Conservation (phyloP, 2,329 filamentous ascomycete species). For the Fusarium tanahbumbuense region DNA sequence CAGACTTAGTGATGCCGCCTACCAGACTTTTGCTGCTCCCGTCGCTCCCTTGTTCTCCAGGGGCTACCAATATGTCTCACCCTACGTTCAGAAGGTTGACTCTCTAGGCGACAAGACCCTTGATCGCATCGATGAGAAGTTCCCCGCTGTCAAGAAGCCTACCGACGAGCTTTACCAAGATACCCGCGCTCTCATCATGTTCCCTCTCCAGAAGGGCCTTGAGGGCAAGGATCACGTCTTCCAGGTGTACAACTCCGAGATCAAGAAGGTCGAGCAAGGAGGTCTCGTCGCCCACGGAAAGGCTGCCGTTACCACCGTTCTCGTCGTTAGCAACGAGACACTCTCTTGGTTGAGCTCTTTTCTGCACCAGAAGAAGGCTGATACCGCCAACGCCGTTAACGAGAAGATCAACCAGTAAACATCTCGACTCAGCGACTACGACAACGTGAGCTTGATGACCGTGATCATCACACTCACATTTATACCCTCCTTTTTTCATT, state of each 20-base stretch:
- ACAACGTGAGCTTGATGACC: slow-evolving; percentile 23
- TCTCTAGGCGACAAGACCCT: slow-evolving; percentile 79
- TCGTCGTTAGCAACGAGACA: slow-evolving; percentile 75
- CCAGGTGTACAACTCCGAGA: slow-evolving; percentile 67
- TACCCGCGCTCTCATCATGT: slow-evolving; percentile 69
- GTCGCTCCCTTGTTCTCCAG: slow-evolving; percentile 76
- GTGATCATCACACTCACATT: slow-evolving; percentile 20
- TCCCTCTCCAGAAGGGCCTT: slow-evolving; percentile 71
- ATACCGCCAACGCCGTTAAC: slow-evolving; percentile 65
- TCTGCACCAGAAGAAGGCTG: slow-evolving; percentile 71
- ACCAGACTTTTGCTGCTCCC: slow-evolving; percentile 80
- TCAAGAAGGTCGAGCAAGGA: slow-evolving; percentile 72
- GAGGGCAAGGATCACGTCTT: slow-evolving; percentile 72
- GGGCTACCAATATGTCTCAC: slow-evolving; percentile 84
- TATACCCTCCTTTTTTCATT: slow-evolving; percentile 43
- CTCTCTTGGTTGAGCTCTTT: slow-evolving; percentile 70
- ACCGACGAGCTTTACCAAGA: slow-evolving; percentile 76
- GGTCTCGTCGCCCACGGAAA: slow-evolving; percentile 75
- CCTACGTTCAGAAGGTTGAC: slow-evolving; percentile 87
- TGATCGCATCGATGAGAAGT: slow-evolving; percentile 73
- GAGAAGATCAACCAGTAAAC: slow-evolving; percentile 62
- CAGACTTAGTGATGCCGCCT: slow-evolving; percentile 78
- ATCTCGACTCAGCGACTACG: not conserved
- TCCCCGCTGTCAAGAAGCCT: slow-evolving; percentile 81
- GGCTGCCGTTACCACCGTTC: slow-evolving; percentile 74